Percentiles rank a stretch among this genome's conserved stretches.
These are phyloP conservation scores for Anthracocystis panici-leucophaei DNA, from an alignment of 1,284 basidiomycete genomes.

Conservation along the genomic window DNA sequence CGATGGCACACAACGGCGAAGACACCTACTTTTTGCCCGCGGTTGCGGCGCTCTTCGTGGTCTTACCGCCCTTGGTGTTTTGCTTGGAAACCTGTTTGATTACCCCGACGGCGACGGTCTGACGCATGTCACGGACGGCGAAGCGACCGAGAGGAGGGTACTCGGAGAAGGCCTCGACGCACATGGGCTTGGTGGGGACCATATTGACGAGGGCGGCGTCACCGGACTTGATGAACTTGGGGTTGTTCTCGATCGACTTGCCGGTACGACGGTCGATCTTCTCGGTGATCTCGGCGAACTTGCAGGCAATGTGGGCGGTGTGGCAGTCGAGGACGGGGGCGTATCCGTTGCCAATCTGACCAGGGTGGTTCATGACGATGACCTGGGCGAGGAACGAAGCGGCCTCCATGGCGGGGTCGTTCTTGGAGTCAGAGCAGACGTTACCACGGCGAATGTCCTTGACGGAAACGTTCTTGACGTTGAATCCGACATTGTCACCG, in stretches of 20 bases:
- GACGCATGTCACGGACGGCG: constrained; percentile 74
- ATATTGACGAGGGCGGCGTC: constrained; percentile 94
- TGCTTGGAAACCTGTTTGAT: constrained; percentile 77
- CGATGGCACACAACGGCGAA: not conserved
- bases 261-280: constrained; percentile 97
- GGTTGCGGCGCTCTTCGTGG: constrained; percentile 93
- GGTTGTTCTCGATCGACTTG: constrained; percentile 85
- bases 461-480: constrained; percentile 95
- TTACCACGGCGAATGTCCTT: constrained; percentile 99
- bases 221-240: constrained; percentile 84
- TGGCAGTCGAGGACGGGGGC: constrained; percentile 99
- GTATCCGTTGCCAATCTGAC: constrained; percentile 98
- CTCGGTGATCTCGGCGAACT: constrained; percentile 96
- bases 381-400: constrained; percentile 99
- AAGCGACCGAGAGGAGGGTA: constrained; percentile 99
- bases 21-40: constrained; percentile 71
- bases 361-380: constrained; percentile 99
- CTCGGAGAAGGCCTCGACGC: constrained; percentile 95
- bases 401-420: constrained; percentile 99
- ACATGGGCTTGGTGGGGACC: constrained; percentile 96
- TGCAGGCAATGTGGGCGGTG: constrained; percentile 99
- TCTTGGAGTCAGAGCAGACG: constrained; percentile 99
- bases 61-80: constrained; percentile 73
- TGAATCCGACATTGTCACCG: constrained; percentile 99
- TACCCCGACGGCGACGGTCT: constrained; percentile 83